These are phyloP conservation scores for Arthrobotrys sphaeroides DNA, from an alignment of 2,329 filamentous ascomycete species.

Conservation along the genomic window DNA sequence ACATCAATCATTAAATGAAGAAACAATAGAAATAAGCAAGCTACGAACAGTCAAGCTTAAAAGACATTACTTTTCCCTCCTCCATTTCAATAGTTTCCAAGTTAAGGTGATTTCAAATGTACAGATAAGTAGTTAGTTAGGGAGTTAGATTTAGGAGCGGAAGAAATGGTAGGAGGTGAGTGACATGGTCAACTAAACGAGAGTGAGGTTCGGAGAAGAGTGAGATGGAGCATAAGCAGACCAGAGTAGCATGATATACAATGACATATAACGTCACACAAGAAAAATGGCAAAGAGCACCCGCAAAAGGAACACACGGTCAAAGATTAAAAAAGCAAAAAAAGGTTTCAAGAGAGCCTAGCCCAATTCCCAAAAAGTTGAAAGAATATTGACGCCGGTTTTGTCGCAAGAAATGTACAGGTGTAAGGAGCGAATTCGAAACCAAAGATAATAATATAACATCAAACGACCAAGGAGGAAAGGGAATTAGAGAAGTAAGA, in stretches of 20 bases:
- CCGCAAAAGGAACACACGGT: slow-evolving; percentile 15
- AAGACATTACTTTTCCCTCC: slow-evolving; percentile 38
- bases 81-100: not conserved
- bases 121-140: not conserved
- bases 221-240: not conserved
- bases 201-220: slow-evolving; percentile 4
- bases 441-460: slow-evolving; percentile 24
- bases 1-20: too few relatives aligned
- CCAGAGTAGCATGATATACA: slow-evolving; percentile 23
- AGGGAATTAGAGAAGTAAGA: slow-evolving; percentile 16
- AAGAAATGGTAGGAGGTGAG: not conserved
- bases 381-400: slow-evolving; percentile 56
- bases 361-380: slow-evolving; percentile 56
- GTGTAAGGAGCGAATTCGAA: slow-evolving; percentile 41
- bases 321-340: slow-evolving; percentile 35
- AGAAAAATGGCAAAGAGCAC: not conserved
- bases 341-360: slow-evolving; percentile 41
- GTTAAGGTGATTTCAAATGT: not conserved
- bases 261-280: slow-evolving; percentile 9
- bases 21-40: not conserved
- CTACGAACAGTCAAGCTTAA: not conserved
- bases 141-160: not conserved
- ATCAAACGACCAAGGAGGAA: not conserved
- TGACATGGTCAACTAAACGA: slow-evolving; percentile 5
- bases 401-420: slow-evolving; percentile 57